Percentiles rank a stretch among this genome's conserved stretches.
Conservation (phyloP, 1,284 basidiomycete genomes). For the Ceratobasidium sp. region DNA sequence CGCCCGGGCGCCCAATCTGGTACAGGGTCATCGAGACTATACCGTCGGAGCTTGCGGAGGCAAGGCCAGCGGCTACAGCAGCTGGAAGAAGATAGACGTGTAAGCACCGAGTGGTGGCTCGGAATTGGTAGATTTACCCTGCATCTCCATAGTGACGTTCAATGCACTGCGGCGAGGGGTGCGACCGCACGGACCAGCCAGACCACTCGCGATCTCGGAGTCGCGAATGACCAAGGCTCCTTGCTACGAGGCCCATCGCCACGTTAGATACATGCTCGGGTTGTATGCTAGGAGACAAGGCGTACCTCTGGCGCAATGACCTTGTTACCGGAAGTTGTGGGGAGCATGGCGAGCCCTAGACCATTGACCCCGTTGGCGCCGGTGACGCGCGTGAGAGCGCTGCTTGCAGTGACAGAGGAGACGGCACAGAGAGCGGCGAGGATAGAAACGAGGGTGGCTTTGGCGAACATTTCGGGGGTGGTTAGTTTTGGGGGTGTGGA, state of each 20-base stretch:
- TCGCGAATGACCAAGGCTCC: neutral
- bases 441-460: neutral
- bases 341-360: no score
- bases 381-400: slow-evolving; percentile 49
- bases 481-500: neutral
- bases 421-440: neutral
- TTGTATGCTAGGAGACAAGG: neutral
- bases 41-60: slow-evolving; percentile 48
- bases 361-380: slow-evolving; percentile 44
- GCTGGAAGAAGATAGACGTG: slow-evolving; percentile 26
- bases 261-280: no score
- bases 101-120: neutral
- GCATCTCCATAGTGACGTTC: no score
- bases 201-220: neutral
- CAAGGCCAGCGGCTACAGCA: slow-evolving; percentile 49
- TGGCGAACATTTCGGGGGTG: neutral
- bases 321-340: no score
- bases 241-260: no score
- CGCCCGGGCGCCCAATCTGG: slow-evolving; percentile 52
- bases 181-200: neutral
- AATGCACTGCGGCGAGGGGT: no score
- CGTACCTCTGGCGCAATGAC: no score
- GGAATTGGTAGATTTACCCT: neutral
- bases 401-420: slow-evolving; percentile 46
- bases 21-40: slow-evolving; percentile 51